A percentile compares a stretch with the other conserved stretches of the same genome.
These are phyloP conservation scores for Lepidium sativum DNA, from an alignment of 345 rosid species.

Conservation along the genomic window DNA sequence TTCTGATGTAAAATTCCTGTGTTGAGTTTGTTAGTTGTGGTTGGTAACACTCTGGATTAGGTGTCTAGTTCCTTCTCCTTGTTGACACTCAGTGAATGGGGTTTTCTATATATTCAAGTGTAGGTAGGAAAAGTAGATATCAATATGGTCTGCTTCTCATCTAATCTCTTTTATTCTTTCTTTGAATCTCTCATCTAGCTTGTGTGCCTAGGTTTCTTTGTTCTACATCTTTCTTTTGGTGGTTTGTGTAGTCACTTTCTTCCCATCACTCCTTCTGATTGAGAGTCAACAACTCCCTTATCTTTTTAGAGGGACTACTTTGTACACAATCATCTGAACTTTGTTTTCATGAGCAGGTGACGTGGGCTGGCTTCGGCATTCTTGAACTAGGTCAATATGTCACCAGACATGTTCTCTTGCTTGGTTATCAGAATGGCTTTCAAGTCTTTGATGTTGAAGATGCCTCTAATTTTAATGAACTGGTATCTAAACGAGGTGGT, in stretches of 20 bases:
- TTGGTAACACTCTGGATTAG: neutral
- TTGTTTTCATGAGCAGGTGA: slow-evolving; percentile 50
- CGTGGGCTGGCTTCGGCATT: slow-evolving; percentile 95
- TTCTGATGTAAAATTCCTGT: neutral
- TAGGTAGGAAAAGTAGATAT: neutral
- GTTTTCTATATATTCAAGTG: neutral
- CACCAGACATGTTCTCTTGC: slow-evolving; percentile 67
- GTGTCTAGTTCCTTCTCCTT: neutral
- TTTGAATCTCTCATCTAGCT: neutral
- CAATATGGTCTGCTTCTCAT: neutral
- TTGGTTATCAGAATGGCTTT: slow-evolving; percentile 95
- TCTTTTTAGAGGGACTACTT: neutral
- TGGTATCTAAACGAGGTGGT: slow-evolving; percentile 75
- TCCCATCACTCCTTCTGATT: neutral
- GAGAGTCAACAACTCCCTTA: neutral
- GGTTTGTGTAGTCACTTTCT: neutral
- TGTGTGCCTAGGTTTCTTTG: neutral
- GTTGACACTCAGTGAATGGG: neutral
- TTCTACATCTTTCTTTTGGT: neutral
- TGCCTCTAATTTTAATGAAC: slow-evolving; percentile 70
- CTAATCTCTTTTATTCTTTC: neutral
- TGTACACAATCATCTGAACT: slow-evolving; percentile 7
- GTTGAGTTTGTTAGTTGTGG: neutral
- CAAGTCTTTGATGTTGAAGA: slow-evolving; percentile 94
- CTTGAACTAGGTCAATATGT: slow-evolving; percentile 59